Base-by-base conservation (phyloP, 2,329 filamentous ascomycete species). In the Diaporthe ampelina region DNA sequence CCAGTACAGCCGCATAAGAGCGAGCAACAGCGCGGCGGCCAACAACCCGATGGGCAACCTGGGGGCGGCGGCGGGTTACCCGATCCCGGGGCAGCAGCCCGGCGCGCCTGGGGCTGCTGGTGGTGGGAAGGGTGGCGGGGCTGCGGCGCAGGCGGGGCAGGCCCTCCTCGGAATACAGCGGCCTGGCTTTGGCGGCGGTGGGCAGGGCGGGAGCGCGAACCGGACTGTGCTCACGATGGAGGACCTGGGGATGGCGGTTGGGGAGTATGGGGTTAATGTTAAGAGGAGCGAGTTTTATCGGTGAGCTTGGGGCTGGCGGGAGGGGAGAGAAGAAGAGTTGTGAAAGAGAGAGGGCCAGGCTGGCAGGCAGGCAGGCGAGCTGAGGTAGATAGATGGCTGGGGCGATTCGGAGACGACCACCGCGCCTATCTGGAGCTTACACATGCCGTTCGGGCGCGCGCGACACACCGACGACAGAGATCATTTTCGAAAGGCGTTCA, bases 271-370 rank as follows among this genome's bases (percentile, higher is more conserved):
- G 1, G 95, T 99, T 70, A 99, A 98, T 82, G 94, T 98, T 70
- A 98, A 98, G 91, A 90, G 97, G 77, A 95, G 96, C 81, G 97
- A 99, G 86, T 99, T 98, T 82, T 99, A 99, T 83, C 90, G 95
- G 79, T 98, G 79, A 83, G 40, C 63, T n/a, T n/a, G n/a, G n/a
- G n/a, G n/a, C n/a, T n/a, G n/a, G n/a, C n/a, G n/a, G n/a, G n/a
- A n/a, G n/a, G n/a, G n/a, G n/a, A n/a, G n/a, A n/a, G n/a, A n/a
- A n/a, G n/a, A n/a, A n/a, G n/a, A n/a, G n/a, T n/a, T n/a, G n/a
- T n/a, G n/a, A n/a, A n/a, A n/a, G n/a, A n/a, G n/a, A n/a, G n/a
- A n/a, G n/a, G n/a, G n/a, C n/a, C n/a, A n/a, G n/a, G n/a, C n/a
- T n/a, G n/a, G n/a, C n/a, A n/a, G 13, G 21, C 29, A 19, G 4